Evolutionary conservation across 2,329 filamentous ascomycete genomes (phyloP), one percentile per base, ranked within the genome.

Genomic region (Phaeosphaeria sp.): DNA sequence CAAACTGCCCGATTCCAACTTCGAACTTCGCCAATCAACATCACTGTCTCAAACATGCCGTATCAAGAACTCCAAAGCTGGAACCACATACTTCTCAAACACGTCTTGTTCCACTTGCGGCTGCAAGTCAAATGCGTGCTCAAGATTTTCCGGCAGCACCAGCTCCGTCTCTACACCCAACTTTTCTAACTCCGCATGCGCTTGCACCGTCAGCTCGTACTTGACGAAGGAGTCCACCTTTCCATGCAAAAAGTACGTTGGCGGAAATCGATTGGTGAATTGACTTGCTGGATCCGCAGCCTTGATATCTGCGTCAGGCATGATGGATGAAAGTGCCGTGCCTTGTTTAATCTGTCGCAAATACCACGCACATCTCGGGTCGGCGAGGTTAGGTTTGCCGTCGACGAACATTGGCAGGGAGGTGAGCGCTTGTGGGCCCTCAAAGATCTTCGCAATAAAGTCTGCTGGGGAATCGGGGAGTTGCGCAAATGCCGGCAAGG

Each of bases 111-210:
- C 25, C 2, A 30, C 55, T 30, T 39, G 13, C 21, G 50, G 36
- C 43, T 54, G 52, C 9, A 56, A 21, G 52, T 62, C 59, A 52
- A 62, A 55, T 7, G 21, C 56, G 44, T 59, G 56, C 6, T 44
- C 50, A 9, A 55, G 41, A 11, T 46, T 52, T 10, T 60, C 58
- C 5, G 46, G 54, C 33, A 52, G 13, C 9, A 56, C 50, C 13
- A 54, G 30, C 18, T 48, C 43, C 1, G 39, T 51, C 27, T 50
- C 50, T 4, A 56, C 57, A 18, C 54, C 50, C 13, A 54, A n/a
- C 4, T 21, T 27, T 20, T 50, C 56, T n/a, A 59, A 44, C 41
- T 46, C 46, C 17, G 54, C 43, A 21, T 56, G 46, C 18, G 52
- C 48, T 1, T 20, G 22, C 15, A 58, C 43, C 3, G 25, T 52